These are phyloP conservation scores for Trichoderma atroviride DNA, from an alignment of 2,329 filamentous ascomycete genomes.

Conservation along the genomic window DNA sequence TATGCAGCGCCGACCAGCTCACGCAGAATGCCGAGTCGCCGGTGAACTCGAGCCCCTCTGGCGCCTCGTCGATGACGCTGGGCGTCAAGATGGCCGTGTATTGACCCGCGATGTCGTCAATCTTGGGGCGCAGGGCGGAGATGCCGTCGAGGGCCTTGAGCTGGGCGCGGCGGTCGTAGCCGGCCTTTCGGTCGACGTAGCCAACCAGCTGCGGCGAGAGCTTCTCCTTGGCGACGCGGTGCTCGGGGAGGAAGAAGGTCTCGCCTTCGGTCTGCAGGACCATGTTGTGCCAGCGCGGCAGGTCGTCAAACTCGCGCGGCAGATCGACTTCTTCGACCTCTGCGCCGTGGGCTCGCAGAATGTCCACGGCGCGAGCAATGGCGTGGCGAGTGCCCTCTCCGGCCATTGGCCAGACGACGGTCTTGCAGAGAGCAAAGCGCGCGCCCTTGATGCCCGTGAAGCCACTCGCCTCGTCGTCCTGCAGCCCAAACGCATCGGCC, in stretches of 20 bases:
- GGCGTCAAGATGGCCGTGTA: slow-evolving; percentile 62
- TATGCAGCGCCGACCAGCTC: slow-evolving; percentile 61
- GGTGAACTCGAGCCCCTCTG: slow-evolving; percentile 54
- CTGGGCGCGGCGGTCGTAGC: slow-evolving; percentile 50
- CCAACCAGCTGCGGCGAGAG: slow-evolving; percentile 49
- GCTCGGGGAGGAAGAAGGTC: slow-evolving; percentile 57
- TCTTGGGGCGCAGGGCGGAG: slow-evolving; percentile 54
- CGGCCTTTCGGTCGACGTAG: slow-evolving; percentile 54
- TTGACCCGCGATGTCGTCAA: slow-evolving; percentile 53
- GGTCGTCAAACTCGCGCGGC: slow-evolving; percentile 50
- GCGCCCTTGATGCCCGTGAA: slow-evolving; percentile 47
- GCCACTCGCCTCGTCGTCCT: slow-evolving; percentile 49
- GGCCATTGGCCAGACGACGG: slow-evolving; percentile 53
- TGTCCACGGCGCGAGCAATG: slow-evolving; percentile 43
- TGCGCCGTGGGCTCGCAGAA: slow-evolving; percentile 53
- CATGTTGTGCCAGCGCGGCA: slow-evolving; percentile 55
- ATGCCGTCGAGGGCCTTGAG: slow-evolving; percentile 57
- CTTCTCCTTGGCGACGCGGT: slow-evolving; percentile 50
- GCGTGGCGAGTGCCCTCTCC: slow-evolving; percentile 49
- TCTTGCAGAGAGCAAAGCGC: slow-evolving; percentile 59
- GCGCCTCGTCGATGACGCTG: slow-evolving; percentile 62
- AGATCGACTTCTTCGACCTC: slow-evolving; percentile 59
- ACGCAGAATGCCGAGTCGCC: slow-evolving; percentile 56
- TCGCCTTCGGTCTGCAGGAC: slow-evolving; percentile 57
- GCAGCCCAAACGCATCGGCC: slow-evolving; percentile 55